phyloP scores from a whole-genome alignment of 768 basidiomycete genomes.

The Kwoniella mangroviensis region DNA sequence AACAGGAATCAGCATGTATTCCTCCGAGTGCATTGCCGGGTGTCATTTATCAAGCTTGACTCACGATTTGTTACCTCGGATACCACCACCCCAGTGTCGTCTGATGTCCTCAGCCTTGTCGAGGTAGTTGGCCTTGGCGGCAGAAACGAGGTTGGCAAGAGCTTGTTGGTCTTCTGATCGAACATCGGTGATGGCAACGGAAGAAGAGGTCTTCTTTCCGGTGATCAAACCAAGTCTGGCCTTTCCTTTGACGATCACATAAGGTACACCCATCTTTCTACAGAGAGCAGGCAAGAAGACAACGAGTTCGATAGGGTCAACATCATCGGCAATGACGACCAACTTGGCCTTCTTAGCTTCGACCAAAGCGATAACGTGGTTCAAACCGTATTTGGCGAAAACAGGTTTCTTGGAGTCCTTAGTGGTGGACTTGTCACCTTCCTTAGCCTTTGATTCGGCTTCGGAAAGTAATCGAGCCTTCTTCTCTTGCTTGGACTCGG shows the following conservation, averaged over 20 bases:
- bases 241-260: slow-evolving; percentile 97
- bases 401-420: slow-evolving; percentile 91
- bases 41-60: slow-evolving; percentile 1
- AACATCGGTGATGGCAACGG: slow-evolving; percentile 90
- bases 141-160: slow-evolving; percentile 86
- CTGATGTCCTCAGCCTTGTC: slow-evolving; percentile 92
- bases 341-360: slow-evolving; percentile 98
- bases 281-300: slow-evolving; percentile 97
- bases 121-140: slow-evolving; percentile 96
- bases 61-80: slow-evolving; percentile 81
- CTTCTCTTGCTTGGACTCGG: slow-evolving; percentile 86
- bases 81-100: slow-evolving; percentile 92
- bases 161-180: slow-evolving; percentile 92
- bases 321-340: slow-evolving; percentile 88
- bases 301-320: slow-evolving; percentile 98
- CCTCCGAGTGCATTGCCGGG: too few species aligned
- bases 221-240: slow-evolving; percentile 91
- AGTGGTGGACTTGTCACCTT: slow-evolving; percentile 68
- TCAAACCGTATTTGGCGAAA: slow-evolving; percentile 94
- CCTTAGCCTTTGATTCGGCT: slow-evolving; percentile 76
- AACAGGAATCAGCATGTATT: background rate
- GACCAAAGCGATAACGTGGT: slow-evolving; percentile 88
- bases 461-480: slow-evolving; percentile 77
- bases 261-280: slow-evolving; percentile 99
- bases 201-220: slow-evolving; percentile 97